A percentile compares a stretch with the other conserved stretches of the same genome.
Conservation (phyloP, 768 basidiomycete species). For the Gyrodon lividus region DNA sequence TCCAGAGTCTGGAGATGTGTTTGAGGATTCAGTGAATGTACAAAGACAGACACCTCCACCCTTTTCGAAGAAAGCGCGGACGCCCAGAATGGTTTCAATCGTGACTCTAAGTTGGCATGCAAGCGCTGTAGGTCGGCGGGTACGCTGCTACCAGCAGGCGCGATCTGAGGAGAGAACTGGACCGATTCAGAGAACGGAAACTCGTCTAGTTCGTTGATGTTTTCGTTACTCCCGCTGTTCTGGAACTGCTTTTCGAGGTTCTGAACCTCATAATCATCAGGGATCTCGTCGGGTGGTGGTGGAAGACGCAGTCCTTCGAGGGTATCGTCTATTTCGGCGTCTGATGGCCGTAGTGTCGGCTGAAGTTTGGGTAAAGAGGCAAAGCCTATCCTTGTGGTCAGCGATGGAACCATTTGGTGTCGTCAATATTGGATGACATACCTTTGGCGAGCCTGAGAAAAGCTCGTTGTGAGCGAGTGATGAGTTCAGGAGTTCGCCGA, state of each 20-base stretch:
- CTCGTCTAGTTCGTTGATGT: slow-evolving; percentile 17
- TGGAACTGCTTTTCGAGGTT: slow-evolving; percentile 55
- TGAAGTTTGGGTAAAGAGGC: slow-evolving; percentile 68
- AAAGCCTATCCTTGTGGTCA: slow-evolving; percentile 48
- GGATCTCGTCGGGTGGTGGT: slow-evolving; percentile 57
- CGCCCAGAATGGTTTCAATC: slow-evolving; percentile 81
- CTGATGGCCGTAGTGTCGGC: slow-evolving; percentile 17
- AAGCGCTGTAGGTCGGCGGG: slow-evolving; percentile 46
- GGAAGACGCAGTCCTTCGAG: slow-evolving; percentile 41
- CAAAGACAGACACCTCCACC: slow-evolving; percentile 62
- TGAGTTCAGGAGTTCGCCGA: slow-evolving; percentile 54
- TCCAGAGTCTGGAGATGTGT: slow-evolving; percentile 28
- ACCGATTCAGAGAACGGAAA: slow-evolving; percentile 1
- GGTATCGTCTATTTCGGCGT: slow-evolving; percentile 33
- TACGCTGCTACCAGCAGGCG: slow-evolving; percentile 18
- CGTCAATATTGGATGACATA: slow-evolving; percentile 26
- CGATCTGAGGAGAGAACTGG: slow-evolving; percentile 15
- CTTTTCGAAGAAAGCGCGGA: slow-evolving; percentile 62
- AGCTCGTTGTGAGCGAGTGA: slow-evolving; percentile 72
- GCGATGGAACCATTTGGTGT: not conserved
- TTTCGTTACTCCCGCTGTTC: slow-evolving; percentile 15
- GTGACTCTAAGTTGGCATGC: slow-evolving; percentile 73
- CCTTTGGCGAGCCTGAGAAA: slow-evolving; percentile 79
- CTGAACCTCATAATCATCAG: slow-evolving; percentile 56
- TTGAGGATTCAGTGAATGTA: slow-evolving; percentile 24